These are phyloP conservation scores for Cercospora zeina DNA, from an alignment of 2,329 filamentous ascomycete genomes.

Conservation along the genomic window DNA sequence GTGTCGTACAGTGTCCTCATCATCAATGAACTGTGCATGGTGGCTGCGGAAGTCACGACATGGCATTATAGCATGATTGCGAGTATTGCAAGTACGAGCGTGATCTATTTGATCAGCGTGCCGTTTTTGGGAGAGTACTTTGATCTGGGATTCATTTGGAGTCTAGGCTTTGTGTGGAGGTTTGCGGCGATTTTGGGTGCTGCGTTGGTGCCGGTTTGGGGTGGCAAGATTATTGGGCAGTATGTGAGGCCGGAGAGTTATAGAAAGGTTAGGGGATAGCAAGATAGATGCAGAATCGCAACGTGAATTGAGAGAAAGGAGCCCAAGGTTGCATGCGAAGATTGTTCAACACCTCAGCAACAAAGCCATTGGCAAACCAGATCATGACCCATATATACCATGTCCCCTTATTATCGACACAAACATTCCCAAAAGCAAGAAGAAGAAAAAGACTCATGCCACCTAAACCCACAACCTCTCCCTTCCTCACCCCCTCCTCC, in stretches of 20 bases:
- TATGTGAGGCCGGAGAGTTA: constrained; percentile 91
- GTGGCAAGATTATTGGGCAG: constrained; percentile 78
- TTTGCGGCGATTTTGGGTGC: constrained; percentile 77
- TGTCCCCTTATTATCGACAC: too few relatives aligned
- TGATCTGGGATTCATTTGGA: constrained; percentile 76
- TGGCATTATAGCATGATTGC: constrained; percentile 95
- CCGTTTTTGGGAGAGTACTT: constrained; percentile 91
- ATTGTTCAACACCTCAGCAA: too few relatives aligned
- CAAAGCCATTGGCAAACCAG: too few relatives aligned
- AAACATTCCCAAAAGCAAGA: too few relatives aligned
- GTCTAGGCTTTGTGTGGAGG: constrained; percentile 83
- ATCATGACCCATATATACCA: too few relatives aligned
- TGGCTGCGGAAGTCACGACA: constrained; percentile 91
- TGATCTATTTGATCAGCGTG: constrained; percentile 76
- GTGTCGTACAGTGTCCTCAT: constrained; percentile 91
- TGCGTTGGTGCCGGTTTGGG: constrained; percentile 82
- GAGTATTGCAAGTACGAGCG: constrained; percentile 76
- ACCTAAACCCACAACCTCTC: too few relatives aligned
- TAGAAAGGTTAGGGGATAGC: constrained; percentile 73
- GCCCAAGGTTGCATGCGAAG: too few relatives aligned
- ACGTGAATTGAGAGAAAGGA: background rate
- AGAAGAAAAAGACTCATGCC: too few relatives aligned
- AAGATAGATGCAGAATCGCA: background rate
- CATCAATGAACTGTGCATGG: constrained; percentile 95
- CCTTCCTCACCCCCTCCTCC: too few relatives aligned